phyloP scores from a whole-genome alignment of 176 grass and related monocot genomes.

The Zoysia japonica region DNA sequence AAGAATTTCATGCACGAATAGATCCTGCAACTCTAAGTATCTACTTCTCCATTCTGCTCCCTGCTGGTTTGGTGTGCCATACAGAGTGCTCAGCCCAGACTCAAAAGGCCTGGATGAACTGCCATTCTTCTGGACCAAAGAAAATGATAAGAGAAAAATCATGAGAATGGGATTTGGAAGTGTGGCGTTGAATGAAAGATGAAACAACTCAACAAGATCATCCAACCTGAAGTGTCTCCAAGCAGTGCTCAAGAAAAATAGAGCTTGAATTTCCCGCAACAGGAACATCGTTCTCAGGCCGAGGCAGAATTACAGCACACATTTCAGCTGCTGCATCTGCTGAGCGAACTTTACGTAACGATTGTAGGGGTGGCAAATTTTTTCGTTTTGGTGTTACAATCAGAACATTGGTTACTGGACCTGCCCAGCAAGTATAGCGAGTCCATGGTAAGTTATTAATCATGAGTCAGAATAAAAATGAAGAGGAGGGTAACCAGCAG shows the following conservation, averaged over 20 bases:
- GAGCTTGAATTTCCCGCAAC: constrained; percentile 44
- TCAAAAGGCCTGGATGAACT: constrained; percentile 27
- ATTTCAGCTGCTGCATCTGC: constrained; percentile 46
- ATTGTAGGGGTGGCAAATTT: constrained; percentile 39
- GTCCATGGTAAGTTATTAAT: background rate
- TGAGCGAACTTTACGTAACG: constrained; percentile 58
- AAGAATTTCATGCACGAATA: constrained; percentile 48
- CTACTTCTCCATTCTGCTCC: constrained; percentile 49
- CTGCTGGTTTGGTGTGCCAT: constrained; percentile 35
- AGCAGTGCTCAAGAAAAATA: constrained; percentile 27
- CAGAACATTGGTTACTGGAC: constrained; percentile 65
- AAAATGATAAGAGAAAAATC: constrained; percentile 26
- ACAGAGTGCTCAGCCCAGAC: constrained; percentile 7
- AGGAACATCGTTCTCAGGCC: constrained; percentile 35
- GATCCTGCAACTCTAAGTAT: constrained; percentile 58
- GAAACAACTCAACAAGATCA: constrained; percentile 12
- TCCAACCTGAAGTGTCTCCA: constrained; percentile 55
- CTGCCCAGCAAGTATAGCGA: constrained; percentile 35
- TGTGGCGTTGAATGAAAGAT: background rate
- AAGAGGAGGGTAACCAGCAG: constrained; percentile 5
- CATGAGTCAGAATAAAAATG: constrained; percentile 13
- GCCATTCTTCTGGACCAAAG: constrained; percentile 32
- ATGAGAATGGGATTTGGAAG: background rate
- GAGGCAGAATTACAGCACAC: constrained; percentile 36
- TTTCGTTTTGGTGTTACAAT: constrained; percentile 48